Percentiles rank a stretch among this genome's conserved stretches.
These are phyloP conservation scores for Kodamaea kakaduensis DNA, from an alignment of 805 yeast species.

Conservation along the genomic window DNA sequence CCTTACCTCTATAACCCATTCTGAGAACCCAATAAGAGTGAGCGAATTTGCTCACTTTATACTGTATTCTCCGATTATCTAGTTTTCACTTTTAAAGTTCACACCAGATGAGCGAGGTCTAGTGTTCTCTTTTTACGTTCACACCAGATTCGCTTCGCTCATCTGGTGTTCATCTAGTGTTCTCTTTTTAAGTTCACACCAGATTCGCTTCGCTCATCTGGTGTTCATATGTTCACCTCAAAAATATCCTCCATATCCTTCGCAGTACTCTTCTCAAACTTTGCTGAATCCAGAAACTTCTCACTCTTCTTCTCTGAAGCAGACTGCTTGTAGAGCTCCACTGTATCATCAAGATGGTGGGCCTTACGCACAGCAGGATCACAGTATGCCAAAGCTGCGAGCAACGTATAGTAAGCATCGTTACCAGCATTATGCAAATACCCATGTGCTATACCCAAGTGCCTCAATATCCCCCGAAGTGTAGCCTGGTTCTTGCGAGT, in stretches of 20 bases:
- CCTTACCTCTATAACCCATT: too few relatives aligned
- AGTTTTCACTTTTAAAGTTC: too few relatives aligned
- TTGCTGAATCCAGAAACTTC: slow-evolving; percentile 13
- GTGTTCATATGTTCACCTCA: neutral
- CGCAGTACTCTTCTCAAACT: slow-evolving; percentile 1
- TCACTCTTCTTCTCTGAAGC: slow-evolving; percentile 9
- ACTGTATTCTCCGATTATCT: too few relatives aligned
- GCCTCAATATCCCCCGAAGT: slow-evolving; percentile 19
- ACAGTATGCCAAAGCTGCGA: slow-evolving; percentile 22
- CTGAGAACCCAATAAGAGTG: too few relatives aligned
- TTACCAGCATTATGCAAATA: slow-evolving; percentile 27
- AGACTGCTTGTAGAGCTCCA: slow-evolving; percentile 5
- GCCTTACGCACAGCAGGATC: slow-evolving; percentile 20
- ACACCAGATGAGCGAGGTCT: too few relatives aligned
- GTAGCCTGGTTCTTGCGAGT: slow-evolving; percentile 17
- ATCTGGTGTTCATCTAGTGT: too few relatives aligned
- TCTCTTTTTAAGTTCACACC: too few relatives aligned
- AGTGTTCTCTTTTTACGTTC: too few relatives aligned
- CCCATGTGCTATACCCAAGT: slow-evolving; percentile 20
- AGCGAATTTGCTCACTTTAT: too few relatives aligned
- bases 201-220: too few relatives aligned
- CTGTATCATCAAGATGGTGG: slow-evolving; percentile 14
- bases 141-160: too few relatives aligned
- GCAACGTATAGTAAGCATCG: slow-evolving; percentile 26
- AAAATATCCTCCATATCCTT: neutral